A percentile compares a stretch with the other conserved stretches of the same genome.
Evolutionary conservation across 2,329 filamentous ascomycete genomes (phyloP).

Genomic region (Akanthomyces muscarius): DNA sequence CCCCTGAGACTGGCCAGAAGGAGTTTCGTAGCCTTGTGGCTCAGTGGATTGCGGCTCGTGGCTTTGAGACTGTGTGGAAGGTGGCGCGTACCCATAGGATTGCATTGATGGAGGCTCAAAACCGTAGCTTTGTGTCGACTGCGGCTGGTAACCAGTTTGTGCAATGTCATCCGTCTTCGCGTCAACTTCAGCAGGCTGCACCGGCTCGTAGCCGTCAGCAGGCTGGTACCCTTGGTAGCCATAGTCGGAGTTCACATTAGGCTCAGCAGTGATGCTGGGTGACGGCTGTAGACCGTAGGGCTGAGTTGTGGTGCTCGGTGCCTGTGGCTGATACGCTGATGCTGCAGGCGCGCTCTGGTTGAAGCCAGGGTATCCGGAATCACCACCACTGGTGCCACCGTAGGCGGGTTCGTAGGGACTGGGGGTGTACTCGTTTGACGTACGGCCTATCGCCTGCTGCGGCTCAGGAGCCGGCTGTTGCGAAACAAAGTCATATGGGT

Average conservation of each 20-base stretch:
- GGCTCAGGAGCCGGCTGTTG: conserved; percentile 8
- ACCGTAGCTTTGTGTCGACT: background rate
- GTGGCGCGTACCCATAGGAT: conserved; percentile 9
- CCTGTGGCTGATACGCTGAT: conserved; percentile 14
- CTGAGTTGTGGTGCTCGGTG: conserved; percentile 24
- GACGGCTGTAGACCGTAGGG: conserved; percentile 28
- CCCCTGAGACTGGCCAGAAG: conserved; percentile 27
- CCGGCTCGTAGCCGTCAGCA: conserved; percentile 45
- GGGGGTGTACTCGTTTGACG: conserved; percentile 29
- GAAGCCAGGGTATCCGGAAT: conserved; percentile 9
- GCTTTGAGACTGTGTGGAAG: background rate
- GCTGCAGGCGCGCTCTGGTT: background rate
- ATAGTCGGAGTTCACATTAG: conserved; percentile 27
- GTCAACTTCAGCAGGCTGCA: conserved; percentile 24
- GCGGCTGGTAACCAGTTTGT: conserved; percentile 15
- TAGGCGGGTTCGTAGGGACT: conserved; percentile 36
- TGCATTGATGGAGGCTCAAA: conserved; percentile 10
- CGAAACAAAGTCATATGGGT: conserved; percentile 24
- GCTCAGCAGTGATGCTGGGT: conserved; percentile 24
- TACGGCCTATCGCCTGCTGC: conserved; percentile 24
- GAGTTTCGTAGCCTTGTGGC: conserved; percentile 5
- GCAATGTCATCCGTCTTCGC: conserved; percentile 20
- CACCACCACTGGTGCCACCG: conserved; percentile 13
- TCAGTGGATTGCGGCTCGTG: background rate
- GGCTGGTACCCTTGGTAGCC: conserved; percentile 39